These are phyloP conservation scores for Trichothecium roseum DNA, from an alignment of 2,329 filamentous ascomycete genomes.

Conservation along the genomic window DNA sequence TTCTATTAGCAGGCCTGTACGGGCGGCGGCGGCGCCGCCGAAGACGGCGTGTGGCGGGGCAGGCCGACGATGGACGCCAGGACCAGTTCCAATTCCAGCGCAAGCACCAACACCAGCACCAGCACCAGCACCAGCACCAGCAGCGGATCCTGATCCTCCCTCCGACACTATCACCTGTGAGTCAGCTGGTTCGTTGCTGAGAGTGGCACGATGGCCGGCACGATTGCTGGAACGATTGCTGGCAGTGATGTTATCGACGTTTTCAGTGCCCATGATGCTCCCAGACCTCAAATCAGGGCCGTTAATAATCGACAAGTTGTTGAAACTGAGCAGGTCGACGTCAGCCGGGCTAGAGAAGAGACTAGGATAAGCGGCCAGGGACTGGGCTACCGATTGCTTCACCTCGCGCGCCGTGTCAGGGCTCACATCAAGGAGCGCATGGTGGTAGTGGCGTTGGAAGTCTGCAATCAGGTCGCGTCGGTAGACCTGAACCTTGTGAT, in stretches of 20 bases:
- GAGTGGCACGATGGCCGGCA: too few relatives aligned
- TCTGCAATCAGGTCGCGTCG: constrained; percentile 46
- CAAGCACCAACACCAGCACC: too few relatives aligned
- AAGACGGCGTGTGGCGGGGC: constrained; percentile 6
- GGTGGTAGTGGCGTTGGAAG: constrained; percentile 43
- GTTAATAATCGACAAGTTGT: too few relatives aligned
- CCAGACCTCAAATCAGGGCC: too few relatives aligned
- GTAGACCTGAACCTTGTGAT: constrained; percentile 45
- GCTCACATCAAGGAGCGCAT: constrained; percentile 36
- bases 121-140: too few relatives aligned
- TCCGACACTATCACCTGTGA: too few relatives aligned
- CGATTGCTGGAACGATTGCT: too few relatives aligned
- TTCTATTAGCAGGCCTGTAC: constrained; percentile 12
- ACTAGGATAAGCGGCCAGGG: constrained; percentile 28
- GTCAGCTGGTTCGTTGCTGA: too few relatives aligned
- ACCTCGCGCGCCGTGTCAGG: constrained; percentile 35
- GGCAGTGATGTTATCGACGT: too few relatives aligned
- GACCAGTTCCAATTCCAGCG: too few relatives aligned
- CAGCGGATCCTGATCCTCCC: too few relatives aligned
- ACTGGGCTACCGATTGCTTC: constrained; percentile 33
- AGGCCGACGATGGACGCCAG: not conserved
- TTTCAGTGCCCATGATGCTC: too few relatives aligned
- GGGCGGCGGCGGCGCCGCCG: constrained; percentile 14
- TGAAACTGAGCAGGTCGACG: constrained; percentile 3
- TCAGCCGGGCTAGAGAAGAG: constrained; percentile 19